phyloP scores from a whole-genome alignment of 192 early-diverging fungal species.

The Backusella tuberculispora region DNA sequence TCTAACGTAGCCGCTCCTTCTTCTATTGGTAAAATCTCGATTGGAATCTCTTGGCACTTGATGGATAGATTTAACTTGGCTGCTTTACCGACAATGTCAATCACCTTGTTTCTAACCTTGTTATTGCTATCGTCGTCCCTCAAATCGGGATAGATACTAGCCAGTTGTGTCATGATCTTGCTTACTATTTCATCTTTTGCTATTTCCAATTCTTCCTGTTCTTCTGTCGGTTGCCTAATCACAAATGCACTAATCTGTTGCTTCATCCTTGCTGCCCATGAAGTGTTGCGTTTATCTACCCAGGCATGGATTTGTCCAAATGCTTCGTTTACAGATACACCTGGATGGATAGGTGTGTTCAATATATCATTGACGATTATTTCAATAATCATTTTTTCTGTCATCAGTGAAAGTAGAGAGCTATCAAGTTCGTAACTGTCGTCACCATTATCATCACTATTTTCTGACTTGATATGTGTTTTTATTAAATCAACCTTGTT shows the following conservation, averaged over 20 bases:
- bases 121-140: too few species aligned
- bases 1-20: conserved; percentile 24
- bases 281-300: conserved; percentile 23
- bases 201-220: neutral
- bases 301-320: conserved; percentile 27
- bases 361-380: conserved; percentile 20
- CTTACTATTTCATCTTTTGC: conserved; percentile 7
- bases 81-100: conserved; percentile 63
- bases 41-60: conserved; percentile 66
- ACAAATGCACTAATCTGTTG: conserved; percentile 29
- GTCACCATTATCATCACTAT: too few species aligned
- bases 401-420: conserved; percentile 25
- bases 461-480: neutral
- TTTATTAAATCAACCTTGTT: neutral
- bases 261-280: conserved; percentile 28
- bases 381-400: conserved; percentile 35
- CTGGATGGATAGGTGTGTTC: conserved; percentile 28
- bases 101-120: neutral
- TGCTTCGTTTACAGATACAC: conserved; percentile 28
- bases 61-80: conserved; percentile 64
- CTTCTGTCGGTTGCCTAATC: conserved; percentile 21
- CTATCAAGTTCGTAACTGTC: conserved; percentile 16
- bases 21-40: conserved; percentile 44
- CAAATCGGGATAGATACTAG: neutral
- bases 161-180: neutral